Conservation (phyloP, 129 eudicot genomes). For the Centrapalus pauciflorus region DNA sequence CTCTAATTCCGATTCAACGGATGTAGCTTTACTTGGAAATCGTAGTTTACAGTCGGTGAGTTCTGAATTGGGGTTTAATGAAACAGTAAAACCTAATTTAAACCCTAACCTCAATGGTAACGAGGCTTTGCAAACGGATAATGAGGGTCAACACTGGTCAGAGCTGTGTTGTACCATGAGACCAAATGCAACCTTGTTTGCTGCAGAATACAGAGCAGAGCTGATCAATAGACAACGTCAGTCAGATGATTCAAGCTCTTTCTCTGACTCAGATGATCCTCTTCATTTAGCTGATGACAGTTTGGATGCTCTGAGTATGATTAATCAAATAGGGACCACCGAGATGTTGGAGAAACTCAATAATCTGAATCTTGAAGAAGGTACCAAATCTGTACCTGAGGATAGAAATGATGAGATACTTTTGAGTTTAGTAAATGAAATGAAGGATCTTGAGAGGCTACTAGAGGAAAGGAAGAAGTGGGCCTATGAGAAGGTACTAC, state of each 20-base stretch:
- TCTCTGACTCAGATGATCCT: too few relatives aligned
- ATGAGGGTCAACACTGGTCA: constrained; percentile 49
- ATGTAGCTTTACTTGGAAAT: too few relatives aligned
- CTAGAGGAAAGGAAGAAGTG: constrained; percentile 74
- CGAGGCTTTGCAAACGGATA: constrained; percentile 39
- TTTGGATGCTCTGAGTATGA: constrained; percentile 27
- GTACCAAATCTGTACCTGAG: constrained; percentile 27
- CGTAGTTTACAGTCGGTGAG: too few relatives aligned
- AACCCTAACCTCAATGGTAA: too few relatives aligned
- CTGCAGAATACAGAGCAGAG: constrained; percentile 59
- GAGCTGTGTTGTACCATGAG: constrained; percentile 52
- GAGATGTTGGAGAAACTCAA: constrained; percentile 46
- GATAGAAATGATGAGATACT: constrained; percentile 62
- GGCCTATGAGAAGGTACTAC: constrained; percentile 84
- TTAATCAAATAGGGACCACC: constrained; percentile 42
- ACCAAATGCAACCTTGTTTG: constrained; percentile 64
- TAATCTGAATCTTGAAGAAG: constrained; percentile 57
- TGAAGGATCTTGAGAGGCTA: constrained; percentile 60
- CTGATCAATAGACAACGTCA: constrained; percentile 36
- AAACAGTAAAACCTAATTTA: too few relatives aligned
- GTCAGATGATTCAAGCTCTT: constrained; percentile 32
- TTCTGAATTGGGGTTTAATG: too few relatives aligned
- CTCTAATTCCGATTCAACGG: too few relatives aligned
- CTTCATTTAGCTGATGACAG: constrained; percentile 22
- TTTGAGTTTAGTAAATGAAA: constrained; percentile 45